Evolutionary conservation across 2,329 filamentous ascomycete genomes (phyloP), one percentile per base, ranked within the genome.

Genomic region (Iodosphaeria phyllophila): DNA sequence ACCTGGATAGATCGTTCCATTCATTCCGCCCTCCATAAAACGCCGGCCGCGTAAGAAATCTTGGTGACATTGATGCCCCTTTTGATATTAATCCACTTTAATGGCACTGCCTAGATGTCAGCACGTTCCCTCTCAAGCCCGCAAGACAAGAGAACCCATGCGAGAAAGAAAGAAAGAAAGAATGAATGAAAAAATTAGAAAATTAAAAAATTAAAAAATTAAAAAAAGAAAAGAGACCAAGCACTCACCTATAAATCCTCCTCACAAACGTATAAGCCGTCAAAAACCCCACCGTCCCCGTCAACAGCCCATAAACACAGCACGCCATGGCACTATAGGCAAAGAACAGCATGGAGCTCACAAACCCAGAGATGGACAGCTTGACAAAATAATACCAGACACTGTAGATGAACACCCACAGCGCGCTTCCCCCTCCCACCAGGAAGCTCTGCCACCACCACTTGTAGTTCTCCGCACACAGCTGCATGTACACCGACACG

Each of bases 401-500:
- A 45, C 76, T 79, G 52, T 89, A 91, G 18, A 67, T 45, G 43
- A 86, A 89, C 18, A 92, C 67, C 79, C 80, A 92, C 31, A 80
- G 47, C 5, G 75, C 67, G 36, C 73, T 80, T 36, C 73, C 69
- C 23, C 74, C 75, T 22, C 82, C 82, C 6, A 83, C 66, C 24
- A 79, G 51, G 53, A 92, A 89, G 25, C 75, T 80, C 46, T 79
- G 76, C 80, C 80, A 91, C 78, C 78, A 89, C 82, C 82, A 92
- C 45, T 80, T 66, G 50, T 89, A 75, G 47, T 91, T 83, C 61
- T 91, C 82, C 2, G 69, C 61, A 51, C 79, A 86, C 11, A 92
- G 65, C 50, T 80, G 75, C 23, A 78, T 64, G 48, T 92, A 91
- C 10, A 82, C 75, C 2, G 73, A 72, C 30, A 91, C 79, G 13